Evolutionary conservation across 805 yeast species (phyloP).

Genomic region (Priceomyces melissophilus): DNA sequence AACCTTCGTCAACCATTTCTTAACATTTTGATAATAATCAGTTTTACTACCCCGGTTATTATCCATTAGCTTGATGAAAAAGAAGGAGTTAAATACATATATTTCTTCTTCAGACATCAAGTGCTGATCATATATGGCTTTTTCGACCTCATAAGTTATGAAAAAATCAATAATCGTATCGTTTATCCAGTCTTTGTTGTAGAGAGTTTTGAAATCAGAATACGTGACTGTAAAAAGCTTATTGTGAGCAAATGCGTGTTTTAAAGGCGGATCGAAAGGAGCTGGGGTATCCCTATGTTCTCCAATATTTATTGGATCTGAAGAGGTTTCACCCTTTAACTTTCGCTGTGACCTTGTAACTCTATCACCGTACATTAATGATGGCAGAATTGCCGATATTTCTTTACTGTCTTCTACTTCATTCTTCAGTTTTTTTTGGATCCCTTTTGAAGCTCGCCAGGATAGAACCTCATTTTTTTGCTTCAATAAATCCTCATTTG

Average conservation of each 20-base stretch:
- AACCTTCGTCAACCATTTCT: slow-evolving; percentile 73
- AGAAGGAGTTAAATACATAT: slow-evolving; percentile 76
- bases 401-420: not conserved
- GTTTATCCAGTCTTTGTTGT: slow-evolving; percentile 83
- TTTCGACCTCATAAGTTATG: slow-evolving; percentile 53
- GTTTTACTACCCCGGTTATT: slow-evolving; percentile 12
- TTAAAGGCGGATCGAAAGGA: slow-evolving; percentile 44
- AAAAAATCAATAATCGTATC: slow-evolving; percentile 87
- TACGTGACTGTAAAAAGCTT: slow-evolving; percentile 55
- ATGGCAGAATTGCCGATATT: slow-evolving; percentile 1
- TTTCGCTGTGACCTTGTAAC: slow-evolving; percentile 3
- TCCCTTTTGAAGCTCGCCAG: not conserved
- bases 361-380: slow-evolving; percentile 2
- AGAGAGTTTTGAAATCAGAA: slow-evolving; percentile 74
- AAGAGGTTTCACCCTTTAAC: not conserved
- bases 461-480: slow-evolving; percentile 3
- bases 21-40: slow-evolving; percentile 56
- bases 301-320: slow-evolving; percentile 1
- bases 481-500: slow-evolving; percentile 7
- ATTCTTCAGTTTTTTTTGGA: not conserved
- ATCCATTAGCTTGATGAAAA: slow-evolving; percentile 60
- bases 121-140: slow-evolving; percentile 19
- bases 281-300: slow-evolving; percentile 27
- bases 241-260: slow-evolving; percentile 51
- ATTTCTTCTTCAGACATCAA: slow-evolving; percentile 36